phyloP scores from a whole-genome alignment of 139 green algal genomes.

The Chlorella sp. region DNA sequence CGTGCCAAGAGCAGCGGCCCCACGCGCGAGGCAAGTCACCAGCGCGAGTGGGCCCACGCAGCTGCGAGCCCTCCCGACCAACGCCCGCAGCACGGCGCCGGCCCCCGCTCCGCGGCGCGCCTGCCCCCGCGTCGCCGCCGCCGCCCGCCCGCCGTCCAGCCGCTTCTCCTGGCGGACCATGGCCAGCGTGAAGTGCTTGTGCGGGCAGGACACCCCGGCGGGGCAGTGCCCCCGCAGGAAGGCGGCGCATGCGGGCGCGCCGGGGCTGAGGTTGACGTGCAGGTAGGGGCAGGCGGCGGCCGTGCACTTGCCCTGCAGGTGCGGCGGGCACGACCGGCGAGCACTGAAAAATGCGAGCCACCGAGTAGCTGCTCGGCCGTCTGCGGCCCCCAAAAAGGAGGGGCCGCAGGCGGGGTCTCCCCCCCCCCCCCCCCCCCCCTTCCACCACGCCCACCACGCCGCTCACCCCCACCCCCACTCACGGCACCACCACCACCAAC shows the following conservation, averaged over 20 bases:
- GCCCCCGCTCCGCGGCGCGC: too few species aligned
- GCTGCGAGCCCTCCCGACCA: too few species aligned
- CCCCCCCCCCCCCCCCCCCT: too few species aligned
- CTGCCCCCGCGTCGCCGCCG: too few species aligned
- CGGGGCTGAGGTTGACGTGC: constrained; percentile 56
- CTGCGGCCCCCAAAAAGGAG: background rate
- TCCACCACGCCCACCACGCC: too few species aligned
- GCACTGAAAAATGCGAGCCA: background rate
- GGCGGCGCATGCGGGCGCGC: constrained; percentile 51
- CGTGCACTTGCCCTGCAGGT: constrained; percentile 63
- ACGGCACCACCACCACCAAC: too few species aligned
- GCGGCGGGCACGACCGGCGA: background rate
- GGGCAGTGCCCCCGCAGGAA: constrained; percentile 70
- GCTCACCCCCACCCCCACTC: too few species aligned
- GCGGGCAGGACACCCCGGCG: constrained; percentile 47
- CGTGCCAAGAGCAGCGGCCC: too few species aligned
- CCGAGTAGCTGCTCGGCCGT: background rate
- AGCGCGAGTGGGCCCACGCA: too few species aligned
- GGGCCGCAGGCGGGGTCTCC: background rate
- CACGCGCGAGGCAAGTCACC: too few species aligned
- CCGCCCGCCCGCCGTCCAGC: background rate
- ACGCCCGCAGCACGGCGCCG: too few species aligned
- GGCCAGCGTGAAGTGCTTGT: constrained; percentile 59
- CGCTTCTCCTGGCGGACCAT: constrained; percentile 47
- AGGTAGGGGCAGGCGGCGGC: constrained; percentile 64